Percentiles rank a stretch among this genome's conserved stretches.
Evolutionary conservation across 345 rosid species (phyloP).

Genomic region (Bruguiera parviflora): DNA sequence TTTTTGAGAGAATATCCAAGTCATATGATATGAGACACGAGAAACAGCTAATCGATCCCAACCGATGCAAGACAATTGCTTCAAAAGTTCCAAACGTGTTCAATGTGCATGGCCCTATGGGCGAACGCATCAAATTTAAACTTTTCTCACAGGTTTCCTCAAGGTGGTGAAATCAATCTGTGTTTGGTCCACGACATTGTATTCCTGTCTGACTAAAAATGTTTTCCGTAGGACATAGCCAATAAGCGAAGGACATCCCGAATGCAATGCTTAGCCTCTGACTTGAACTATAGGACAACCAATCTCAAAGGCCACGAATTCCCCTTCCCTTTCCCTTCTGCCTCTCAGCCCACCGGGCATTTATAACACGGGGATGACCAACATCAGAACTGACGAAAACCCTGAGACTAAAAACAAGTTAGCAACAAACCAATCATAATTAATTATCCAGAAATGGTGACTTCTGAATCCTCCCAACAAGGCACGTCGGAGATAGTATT

Average conservation of each 20-base stretch:
- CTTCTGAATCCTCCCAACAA: conserved; percentile 5
- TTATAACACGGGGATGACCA: conserved; percentile 3
- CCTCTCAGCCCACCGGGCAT: conserved; percentile 4
- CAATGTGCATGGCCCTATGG: background rate
- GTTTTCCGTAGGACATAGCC: conserved; percentile 28
- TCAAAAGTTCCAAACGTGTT: conserved; percentile 13
- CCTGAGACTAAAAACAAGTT: background rate
- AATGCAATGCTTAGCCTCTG: conserved; percentile 29
- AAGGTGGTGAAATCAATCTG: conserved; percentile 14
- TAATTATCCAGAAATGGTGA: conserved; percentile 26
- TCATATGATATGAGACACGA: background rate
- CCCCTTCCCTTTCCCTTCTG: conserved; percentile 17
- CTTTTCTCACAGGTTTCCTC: conserved; percentile 15
- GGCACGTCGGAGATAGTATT: conserved; percentile 49
- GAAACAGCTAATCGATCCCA: conserved; percentile 22
- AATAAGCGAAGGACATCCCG: conserved; percentile 35
- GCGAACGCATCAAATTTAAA: conserved; percentile 13
- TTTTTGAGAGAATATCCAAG: background rate
- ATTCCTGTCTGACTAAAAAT: conserved; percentile 28
- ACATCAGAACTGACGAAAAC: background rate
- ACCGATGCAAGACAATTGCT: background rate
- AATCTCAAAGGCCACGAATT: conserved; percentile 38
- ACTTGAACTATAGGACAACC: conserved; percentile 47
- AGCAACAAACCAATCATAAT: no score
- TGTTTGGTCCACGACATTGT: conserved; percentile 18